These are phyloP conservation scores for Limtongia smithiae DNA, from an alignment of 805 yeast species.

Conservation along the genomic window DNA sequence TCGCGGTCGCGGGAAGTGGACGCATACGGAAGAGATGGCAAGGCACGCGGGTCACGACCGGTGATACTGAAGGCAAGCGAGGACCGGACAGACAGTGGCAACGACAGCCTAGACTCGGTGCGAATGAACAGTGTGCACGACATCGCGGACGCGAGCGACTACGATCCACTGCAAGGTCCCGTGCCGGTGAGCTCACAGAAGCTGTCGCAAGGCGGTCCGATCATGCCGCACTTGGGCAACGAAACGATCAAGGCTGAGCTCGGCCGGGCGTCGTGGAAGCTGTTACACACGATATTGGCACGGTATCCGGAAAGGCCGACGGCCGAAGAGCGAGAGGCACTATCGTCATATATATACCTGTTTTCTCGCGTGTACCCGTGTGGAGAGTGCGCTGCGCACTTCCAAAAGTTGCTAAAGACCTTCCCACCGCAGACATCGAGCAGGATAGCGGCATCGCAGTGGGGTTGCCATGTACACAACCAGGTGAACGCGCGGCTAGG, in stretches of 20 bases:
- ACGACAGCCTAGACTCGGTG: not conserved
- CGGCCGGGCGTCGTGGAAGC: constrained; percentile 88
- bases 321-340: constrained; percentile 56
- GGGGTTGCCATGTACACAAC: constrained; percentile 96
- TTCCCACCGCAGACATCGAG: constrained; percentile 82
- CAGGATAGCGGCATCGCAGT: constrained; percentile 77
- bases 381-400: constrained; percentile 95
- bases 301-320: constrained; percentile 85
- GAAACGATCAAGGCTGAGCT: constrained; percentile 76
- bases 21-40: no score
- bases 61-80: not conserved
- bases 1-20: no score
- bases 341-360: constrained; percentile 59
- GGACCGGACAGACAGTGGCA: not conserved
- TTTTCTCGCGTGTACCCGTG: constrained; percentile 95
- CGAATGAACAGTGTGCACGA: constrained; percentile 6
- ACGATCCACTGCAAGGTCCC: constrained; percentile 27
- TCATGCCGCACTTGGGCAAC: constrained; percentile 94
- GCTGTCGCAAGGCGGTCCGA: constrained; percentile 43
- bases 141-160: constrained; percentile 28
- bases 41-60: no score
- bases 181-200: constrained; percentile 28
- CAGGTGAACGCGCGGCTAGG: constrained; percentile 70
- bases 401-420: constrained; percentile 60
- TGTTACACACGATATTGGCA: constrained; percentile 87